These are phyloP conservation scores for Arthrobotrys sinensis DNA, from an alignment of 2,329 filamentous ascomycete genomes.

Conservation along the genomic window DNA sequence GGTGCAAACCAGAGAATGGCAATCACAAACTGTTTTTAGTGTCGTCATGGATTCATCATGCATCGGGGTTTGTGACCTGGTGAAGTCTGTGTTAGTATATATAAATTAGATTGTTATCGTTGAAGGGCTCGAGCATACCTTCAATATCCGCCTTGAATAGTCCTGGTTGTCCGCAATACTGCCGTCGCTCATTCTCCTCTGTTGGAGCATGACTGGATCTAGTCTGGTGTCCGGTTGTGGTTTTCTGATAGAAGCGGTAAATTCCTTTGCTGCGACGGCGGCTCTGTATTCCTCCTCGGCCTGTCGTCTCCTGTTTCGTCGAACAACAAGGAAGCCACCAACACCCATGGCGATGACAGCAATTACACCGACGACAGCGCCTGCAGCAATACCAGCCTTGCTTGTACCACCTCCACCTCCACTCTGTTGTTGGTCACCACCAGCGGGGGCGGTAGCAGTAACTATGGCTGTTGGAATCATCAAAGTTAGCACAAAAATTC, in stretches of 20 bases:
- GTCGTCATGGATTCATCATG: constrained; percentile 47
- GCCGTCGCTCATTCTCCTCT: constrained; percentile 89
- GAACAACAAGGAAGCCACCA: constrained; percentile 80
- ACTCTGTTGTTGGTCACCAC: constrained; percentile 63
- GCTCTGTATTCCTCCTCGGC: constrained; percentile 88
- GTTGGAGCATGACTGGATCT: constrained; percentile 84
- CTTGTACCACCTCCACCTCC: constrained; percentile 71
- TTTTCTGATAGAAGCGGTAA: constrained; percentile 71
- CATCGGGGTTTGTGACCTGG: constrained; percentile 60
- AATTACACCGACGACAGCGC: constrained; percentile 87
- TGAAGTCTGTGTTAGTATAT: constrained; percentile 9
- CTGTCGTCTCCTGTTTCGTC: constrained; percentile 81
- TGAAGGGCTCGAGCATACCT: constrained; percentile 74
- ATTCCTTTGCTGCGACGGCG: constrained; percentile 83
- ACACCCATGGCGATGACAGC: constrained; percentile 77
- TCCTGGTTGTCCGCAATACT: constrained; percentile 98
- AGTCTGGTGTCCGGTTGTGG: constrained; percentile 82
- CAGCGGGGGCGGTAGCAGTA: constrained; percentile 42
- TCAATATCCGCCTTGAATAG: constrained; percentile 94
- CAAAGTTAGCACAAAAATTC: background rate
- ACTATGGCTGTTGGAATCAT: constrained; percentile 26
- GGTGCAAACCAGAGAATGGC: constrained; percentile 29
- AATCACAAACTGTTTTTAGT: constrained; percentile 48
- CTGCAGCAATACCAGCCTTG: constrained; percentile 87
- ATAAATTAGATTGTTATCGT: background rate